Evolutionary conservation across 345 rosid species (phyloP), one percentile per base, ranked within the genome.

Genomic region (Populus davidiana): DNA sequence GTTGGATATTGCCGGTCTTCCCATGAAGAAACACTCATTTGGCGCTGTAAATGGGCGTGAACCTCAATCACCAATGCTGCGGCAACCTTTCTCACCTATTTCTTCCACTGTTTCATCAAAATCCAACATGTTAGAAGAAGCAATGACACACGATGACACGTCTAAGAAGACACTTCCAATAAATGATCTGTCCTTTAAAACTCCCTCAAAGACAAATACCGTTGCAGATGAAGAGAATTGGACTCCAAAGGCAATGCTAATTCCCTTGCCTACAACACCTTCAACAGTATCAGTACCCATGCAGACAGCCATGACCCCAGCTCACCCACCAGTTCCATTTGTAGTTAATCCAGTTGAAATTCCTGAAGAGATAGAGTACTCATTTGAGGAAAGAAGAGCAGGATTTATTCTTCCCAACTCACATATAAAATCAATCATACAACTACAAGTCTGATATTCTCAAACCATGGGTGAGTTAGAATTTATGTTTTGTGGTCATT

Each of bases 71-170:
- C 92, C 93, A 49, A 76, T 87, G 85, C 80, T 88, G 72, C 89
- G 97, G 78, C 89, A 91, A 81, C 99, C 99, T 2, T 96, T 96
- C 91, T 90, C 94, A 0, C 96, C 97, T 6, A 85, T 96, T 76
- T 81, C 93, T 33, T 81, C 90, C 18, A 80, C 83, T 12, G 81
- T 83, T 44, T 81, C 93, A 77, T 86, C 87, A 56, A 91, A 88
- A 80, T 74, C 87, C 65, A 87, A 78, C 73, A 56, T 69, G 67
- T 11, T 80, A 64, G 85, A 85, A 68, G 89, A 82, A 61, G 27
- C 41, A 11, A 59, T 63, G 21, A 44, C 65, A 17, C 71, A 74
- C 11, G 67, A 66, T 21, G 92, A 82, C 38, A 70, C 50, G 13
- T 39, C 77, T 21, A 85, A 86, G 77, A 91, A 86, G 80, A 36